Conservation (phyloP, 345 rosid species). For the Viola odorata region DNA sequence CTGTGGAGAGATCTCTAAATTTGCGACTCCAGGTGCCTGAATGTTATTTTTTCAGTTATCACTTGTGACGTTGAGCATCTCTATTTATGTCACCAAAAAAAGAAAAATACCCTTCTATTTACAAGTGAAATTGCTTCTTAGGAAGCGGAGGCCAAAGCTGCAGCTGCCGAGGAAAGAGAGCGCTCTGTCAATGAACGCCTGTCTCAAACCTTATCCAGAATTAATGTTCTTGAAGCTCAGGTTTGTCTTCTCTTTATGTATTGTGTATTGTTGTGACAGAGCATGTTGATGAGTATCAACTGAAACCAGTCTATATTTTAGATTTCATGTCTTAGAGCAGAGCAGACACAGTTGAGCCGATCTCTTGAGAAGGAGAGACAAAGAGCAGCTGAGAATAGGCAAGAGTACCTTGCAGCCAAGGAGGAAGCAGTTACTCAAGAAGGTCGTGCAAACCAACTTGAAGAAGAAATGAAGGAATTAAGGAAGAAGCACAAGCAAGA, state of each 20-base stretch:
- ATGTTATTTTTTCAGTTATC: constrained; percentile 13
- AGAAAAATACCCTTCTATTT: too few species aligned
- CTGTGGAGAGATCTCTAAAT: constrained; percentile 88
- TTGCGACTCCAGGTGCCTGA: constrained; percentile 77
- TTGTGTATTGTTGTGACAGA: constrained; percentile 9
- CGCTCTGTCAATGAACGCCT: constrained; percentile 84
- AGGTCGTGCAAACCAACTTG: constrained; percentile 87
- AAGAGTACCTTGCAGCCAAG: constrained; percentile 93
- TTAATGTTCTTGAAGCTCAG: constrained; percentile 99
- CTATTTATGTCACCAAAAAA: too few species aligned
- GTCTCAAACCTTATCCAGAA: constrained; percentile 88
- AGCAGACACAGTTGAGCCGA: constrained; percentile 84
- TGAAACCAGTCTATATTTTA: constrained; percentile 36
- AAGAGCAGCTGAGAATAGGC: constrained; percentile 95
- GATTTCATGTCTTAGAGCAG: constrained; percentile 97
- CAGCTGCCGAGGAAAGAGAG: constrained; percentile 90
- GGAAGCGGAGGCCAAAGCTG: constrained; percentile 97
- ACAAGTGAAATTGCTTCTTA: constrained; percentile 21
- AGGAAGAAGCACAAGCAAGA: constrained; percentile 86
- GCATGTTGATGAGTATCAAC: constrained; percentile 18
- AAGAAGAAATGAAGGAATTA: constrained; percentile 72
- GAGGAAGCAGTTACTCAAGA: constrained; percentile 96
- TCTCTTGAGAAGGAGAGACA: constrained; percentile 98
- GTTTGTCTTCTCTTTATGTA: constrained; percentile 31
- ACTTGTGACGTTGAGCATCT: too few species aligned